Conservation (phyloP, 192 early-diverging fungal species). For the Entophlyctis helioformis region DNA sequence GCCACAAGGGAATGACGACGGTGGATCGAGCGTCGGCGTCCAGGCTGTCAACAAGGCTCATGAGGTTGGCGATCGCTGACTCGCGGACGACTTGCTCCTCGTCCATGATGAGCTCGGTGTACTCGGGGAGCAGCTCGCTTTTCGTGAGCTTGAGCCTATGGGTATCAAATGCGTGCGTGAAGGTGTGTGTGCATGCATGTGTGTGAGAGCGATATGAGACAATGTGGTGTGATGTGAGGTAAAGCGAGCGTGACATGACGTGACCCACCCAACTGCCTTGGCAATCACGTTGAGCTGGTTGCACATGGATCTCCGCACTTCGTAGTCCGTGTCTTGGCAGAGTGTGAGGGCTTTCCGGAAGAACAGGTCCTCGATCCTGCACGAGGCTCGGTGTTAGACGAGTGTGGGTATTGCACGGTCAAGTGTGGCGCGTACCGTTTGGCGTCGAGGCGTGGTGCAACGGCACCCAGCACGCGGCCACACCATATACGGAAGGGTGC, state of each 20-base stretch:
- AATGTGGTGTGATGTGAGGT: too few relatives aligned
- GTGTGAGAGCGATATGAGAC: too few relatives aligned
- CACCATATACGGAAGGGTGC: conserved; percentile 31
- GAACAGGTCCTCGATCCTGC: too few relatives aligned
- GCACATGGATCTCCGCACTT: conserved; percentile 41
- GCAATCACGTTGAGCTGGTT: conserved; percentile 28
- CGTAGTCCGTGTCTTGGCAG: conserved; percentile 44
- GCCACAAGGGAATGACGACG: conserved; percentile 33
- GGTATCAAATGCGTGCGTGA: too few relatives aligned
- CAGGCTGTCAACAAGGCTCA: conserved; percentile 23
- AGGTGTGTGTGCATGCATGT: too few relatives aligned
- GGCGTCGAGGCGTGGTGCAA: conserved; percentile 16
- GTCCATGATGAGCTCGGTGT: conserved; percentile 36
- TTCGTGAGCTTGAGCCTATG: conserved; percentile 15
- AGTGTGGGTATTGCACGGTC: too few relatives aligned
- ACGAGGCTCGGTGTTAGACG: too few relatives aligned
- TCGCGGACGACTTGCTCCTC: conserved; percentile 33
- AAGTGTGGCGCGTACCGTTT: too few relatives aligned
- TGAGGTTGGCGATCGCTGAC: conserved; percentile 26
- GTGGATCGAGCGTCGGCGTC: too few relatives aligned
- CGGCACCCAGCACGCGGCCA: conserved; percentile 29
- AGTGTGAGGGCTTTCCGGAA: conserved; percentile 24
- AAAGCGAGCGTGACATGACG: too few relatives aligned
- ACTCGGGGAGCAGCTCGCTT: conserved; percentile 27
- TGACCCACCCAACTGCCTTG: conserved; percentile 17